Conservation (phyloP, 176 grass and related monocot species). For the Phragmites australis region DNA sequence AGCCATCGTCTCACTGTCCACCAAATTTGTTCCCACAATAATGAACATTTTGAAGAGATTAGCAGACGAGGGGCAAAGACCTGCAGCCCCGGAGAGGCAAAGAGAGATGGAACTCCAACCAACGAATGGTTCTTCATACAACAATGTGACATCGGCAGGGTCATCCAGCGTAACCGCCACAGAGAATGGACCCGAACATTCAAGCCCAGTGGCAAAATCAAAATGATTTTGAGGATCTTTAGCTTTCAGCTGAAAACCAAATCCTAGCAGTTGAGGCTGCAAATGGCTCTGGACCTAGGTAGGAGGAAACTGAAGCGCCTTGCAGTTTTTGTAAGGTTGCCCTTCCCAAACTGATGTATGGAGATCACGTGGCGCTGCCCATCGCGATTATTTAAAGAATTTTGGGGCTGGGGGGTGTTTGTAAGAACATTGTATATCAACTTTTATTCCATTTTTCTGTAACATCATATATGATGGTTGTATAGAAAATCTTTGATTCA, state of each 20-base stretch:
- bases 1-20: constrained; percentile 80
- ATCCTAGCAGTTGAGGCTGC: constrained; percentile 30
- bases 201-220: constrained; percentile 58
- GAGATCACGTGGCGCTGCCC: background rate
- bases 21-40: constrained; percentile 92
- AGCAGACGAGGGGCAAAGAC: constrained; percentile 73
- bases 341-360: constrained; percentile 38
- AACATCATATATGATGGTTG: constrained; percentile 47
- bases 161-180: constrained; percentile 67
- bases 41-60: constrained; percentile 96
- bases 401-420: constrained; percentile 42
- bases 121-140: constrained; percentile 66
- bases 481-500: constrained; percentile 36
- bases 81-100: constrained; percentile 53
- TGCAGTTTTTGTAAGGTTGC: constrained; percentile 40
- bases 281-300: constrained; percentile 22
- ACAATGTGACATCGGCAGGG: constrained; percentile 55
- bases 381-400: constrained; percentile 20
- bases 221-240: constrained; percentile 63
- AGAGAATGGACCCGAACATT: constrained; percentile 58
- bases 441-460: constrained; percentile 33
- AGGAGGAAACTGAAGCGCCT: constrained; percentile 33
- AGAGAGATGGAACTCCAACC: constrained; percentile 59
- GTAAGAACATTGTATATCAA: constrained; percentile 53
- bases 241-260: constrained; percentile 28